A percentile compares a stretch with the other conserved stretches of the same genome.
These are phyloP conservation scores for Cytospora schulzeri DNA, from an alignment of 2,329 filamentous ascomycete species.

Conservation along the genomic window DNA sequence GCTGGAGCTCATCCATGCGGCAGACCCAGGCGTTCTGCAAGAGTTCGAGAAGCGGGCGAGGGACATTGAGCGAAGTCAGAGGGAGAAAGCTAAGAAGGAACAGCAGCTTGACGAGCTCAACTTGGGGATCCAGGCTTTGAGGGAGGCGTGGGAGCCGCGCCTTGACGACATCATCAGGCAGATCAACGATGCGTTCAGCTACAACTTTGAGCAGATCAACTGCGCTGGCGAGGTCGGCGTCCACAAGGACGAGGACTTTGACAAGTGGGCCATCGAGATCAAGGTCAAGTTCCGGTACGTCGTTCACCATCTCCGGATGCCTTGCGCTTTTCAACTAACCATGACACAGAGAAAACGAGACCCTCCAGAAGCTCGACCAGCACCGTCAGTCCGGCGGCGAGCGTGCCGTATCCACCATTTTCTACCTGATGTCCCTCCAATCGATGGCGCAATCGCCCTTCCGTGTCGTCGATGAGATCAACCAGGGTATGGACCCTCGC, in stretches of 20 bases:
- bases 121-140: constrained; percentile 64
- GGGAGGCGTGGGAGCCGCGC: constrained; percentile 77
- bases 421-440: constrained; percentile 98
- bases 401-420: constrained; percentile 94
- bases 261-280: constrained; percentile 91
- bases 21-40: constrained; percentile 72
- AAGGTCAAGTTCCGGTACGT: constrained; percentile 88
- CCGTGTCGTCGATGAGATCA: constrained; percentile 98
- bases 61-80: constrained; percentile 68
- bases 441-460: constrained; percentile 92
- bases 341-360: constrained; percentile 70
- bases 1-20: constrained; percentile 78
- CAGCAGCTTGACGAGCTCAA: constrained; percentile 57
- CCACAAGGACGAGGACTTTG: constrained; percentile 90
- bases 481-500: constrained; percentile 98
- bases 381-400: constrained; percentile 97
- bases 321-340: constrained; percentile 24
- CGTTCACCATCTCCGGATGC: background rate
- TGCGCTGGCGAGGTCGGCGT: constrained; percentile 90
- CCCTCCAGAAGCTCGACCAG: constrained; percentile 80
- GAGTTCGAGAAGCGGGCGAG: constrained; percentile 75
- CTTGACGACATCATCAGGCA: constrained; percentile 75
- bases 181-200: constrained; percentile 88
- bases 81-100: constrained; percentile 57
- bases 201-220: constrained; percentile 92